Base-by-base conservation (phyloP, 768 basidiomycete species). In the Naganishia vaughanmartiniae region DNA sequence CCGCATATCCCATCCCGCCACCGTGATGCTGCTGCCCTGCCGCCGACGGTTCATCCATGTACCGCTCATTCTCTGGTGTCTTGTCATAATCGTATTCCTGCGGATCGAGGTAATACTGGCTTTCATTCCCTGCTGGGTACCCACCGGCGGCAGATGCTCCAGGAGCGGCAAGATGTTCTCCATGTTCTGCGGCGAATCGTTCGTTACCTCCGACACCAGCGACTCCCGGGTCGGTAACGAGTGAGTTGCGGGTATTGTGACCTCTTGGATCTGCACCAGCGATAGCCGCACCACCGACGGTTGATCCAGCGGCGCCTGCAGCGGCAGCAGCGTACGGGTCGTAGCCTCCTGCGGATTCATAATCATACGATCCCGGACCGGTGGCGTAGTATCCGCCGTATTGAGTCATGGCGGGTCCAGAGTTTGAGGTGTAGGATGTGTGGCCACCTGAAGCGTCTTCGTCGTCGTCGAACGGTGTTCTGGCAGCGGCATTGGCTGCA, bases 401-500 rank as follows among this genome's bases (percentile, higher is more conserved):
- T 55, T 79, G 78, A 21, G 76, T 72, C 77, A 78, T 78, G 0
- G 74, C 76, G 5, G 78, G 75, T 9, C 77, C 74, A 21, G 70
- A 60, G 10, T 72, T 68, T 10, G 46, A 48, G 31, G 33, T 53
- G 28, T 75, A 70, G 24, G 72, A 73, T 0, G 72, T 69, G 33
- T 70, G 63, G 11, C 63, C 69, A 10, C 69, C 72, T 19, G 65
- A 56, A 46, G 51, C 71, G 54, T 78, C 77, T 60, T 79, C 80
- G 56, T 81, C 80, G 69, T 81, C 80, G 65, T 81, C 80, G 67
- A 78, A 79, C 1, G 72, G 74, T 7, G 74, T 73, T 42, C 76
- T 71, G 28, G 77, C 76, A 15, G 75, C 76, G 21, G 77, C 76
- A 21, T 78, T 76, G 19, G 79, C 79, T 10, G 79, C 78, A 21